Evolutionary conservation across 306 rosid genomes (phyloP), one percentile per base, ranked within the genome.

Genomic region (Astragalus glycyphyllos): DNA sequence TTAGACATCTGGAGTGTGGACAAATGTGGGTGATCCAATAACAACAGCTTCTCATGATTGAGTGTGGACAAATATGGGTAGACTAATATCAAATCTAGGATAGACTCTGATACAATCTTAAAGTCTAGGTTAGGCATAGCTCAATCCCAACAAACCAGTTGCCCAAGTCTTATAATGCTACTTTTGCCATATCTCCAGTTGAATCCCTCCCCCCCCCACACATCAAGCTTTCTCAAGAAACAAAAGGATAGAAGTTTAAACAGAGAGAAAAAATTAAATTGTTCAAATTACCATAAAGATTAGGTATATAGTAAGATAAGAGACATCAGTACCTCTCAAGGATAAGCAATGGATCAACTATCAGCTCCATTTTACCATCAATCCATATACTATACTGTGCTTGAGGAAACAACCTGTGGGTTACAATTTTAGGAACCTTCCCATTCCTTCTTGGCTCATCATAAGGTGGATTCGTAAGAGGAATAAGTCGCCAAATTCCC

Each of bases 401-500:
- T 61, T 87, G 85, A 74, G 98, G 96, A 83, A 85, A 93, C 61
- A 93, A 68, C 50, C 96, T 86, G 79, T 93, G 98, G 46, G 93
- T 91, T 85, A 93, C 20, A 62, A 93, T 93, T 83, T 93, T 93
- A 8, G 98, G 97, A 77, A 94, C 96, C 82, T 91, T 94, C 69
- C 97, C 99, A 67, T 94, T 94, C 79, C 99, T 82, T 74, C 99
- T 89, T 62, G 99, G 99, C 75, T 94, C 99, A 82, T 94, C 99
- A 77, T 94, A 91, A 64, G 99, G 99, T 4, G 86, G 91, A 81
- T 86, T 72, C 81, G 87, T 89, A 23, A 94, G 80, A 50, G 84
- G 84, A 81, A 94, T 37, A 79, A 94, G 91, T 60, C 96, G 99
- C 99, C 99, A 94, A 44, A 94, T 80, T 62, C 99, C 96, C 44